These are phyloP conservation scores for Parmales sp. DNA, from an alignment of 108 stramenopile species.

Conservation along the genomic window DNA sequence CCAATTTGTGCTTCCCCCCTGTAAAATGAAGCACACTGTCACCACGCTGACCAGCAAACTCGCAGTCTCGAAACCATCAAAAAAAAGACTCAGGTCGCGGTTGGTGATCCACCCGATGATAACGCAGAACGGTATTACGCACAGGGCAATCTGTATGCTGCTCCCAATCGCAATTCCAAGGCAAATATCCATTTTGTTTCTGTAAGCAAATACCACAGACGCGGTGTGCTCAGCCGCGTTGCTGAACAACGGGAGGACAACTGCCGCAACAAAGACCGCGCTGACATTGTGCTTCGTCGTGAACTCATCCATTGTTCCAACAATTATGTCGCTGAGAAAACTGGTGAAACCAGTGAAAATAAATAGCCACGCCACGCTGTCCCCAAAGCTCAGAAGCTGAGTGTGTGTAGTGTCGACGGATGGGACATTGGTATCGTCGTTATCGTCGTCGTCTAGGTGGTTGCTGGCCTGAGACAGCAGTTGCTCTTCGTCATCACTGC, in stretches of 20 bases:
- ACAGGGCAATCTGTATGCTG: conserved; percentile 85
- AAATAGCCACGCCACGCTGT: conserved; percentile 75
- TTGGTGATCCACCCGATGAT: conserved; percentile 81
- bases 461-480: not conserved
- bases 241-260: conserved; percentile 92
- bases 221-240: conserved; percentile 95
- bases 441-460: not conserved
- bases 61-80: conserved; percentile 75
- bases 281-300: conserved; percentile 56
- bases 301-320: conserved; percentile 89
- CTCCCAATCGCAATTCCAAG: conserved; percentile 92
- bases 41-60: conserved; percentile 65
- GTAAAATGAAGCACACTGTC: conserved; percentile 60
- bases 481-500: not conserved
- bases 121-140: conserved; percentile 86
- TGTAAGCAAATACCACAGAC: conserved; percentile 80
- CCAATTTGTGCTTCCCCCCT: conserved; percentile 80
- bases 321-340: conserved; percentile 80
- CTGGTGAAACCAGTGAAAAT: conserved; percentile 76
- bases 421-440: not conserved
- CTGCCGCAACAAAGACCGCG: conserved; percentile 83
- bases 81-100: conserved; percentile 68
- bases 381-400: conserved; percentile 57
- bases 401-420: not conserved
- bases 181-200: conserved; percentile 93